These are phyloP conservation scores for Heterobasidion parviporum DNA, from an alignment of 1,284 basidiomycete species.

Conservation along the genomic window DNA sequence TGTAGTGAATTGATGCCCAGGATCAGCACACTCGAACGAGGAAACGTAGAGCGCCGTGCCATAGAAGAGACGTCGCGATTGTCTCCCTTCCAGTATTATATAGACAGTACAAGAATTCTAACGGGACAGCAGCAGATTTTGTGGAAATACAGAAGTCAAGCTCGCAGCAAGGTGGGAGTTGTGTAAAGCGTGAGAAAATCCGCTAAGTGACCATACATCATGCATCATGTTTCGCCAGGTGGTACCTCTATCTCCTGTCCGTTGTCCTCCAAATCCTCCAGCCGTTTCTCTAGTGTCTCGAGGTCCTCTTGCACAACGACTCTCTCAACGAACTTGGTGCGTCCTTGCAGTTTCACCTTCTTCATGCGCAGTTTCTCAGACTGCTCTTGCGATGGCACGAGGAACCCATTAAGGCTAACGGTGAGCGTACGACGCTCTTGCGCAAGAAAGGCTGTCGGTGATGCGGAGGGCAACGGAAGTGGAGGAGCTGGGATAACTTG, in stretches of 20 bases:
- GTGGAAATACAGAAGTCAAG: no score
- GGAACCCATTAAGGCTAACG: constrained; percentile 8
- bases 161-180: no score
- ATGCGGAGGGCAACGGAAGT: not conserved
- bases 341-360: constrained; percentile 8
- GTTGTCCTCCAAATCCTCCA: not conserved
- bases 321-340: constrained; percentile 3
- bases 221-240: no score
- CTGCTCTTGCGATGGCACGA: constrained; percentile 8
- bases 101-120: no score
- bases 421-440: constrained; percentile 8
- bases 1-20: constrained; percentile 54
- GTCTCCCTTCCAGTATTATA: not conserved
- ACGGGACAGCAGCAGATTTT: no score
- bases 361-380: constrained; percentile 9
- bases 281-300: not conserved
- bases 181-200: no score
- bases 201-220: no score
- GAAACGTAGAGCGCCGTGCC: constrained; percentile 27
- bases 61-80: constrained; percentile 6
- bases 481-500: constrained; percentile 46
- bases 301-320: not conserved
- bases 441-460: constrained; percentile 1
- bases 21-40: constrained; percentile 57
- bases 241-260: not conserved